phyloP scores from a whole-genome alignment of 2,329 filamentous ascomycete species.

The Diaporthe capsici region DNA sequence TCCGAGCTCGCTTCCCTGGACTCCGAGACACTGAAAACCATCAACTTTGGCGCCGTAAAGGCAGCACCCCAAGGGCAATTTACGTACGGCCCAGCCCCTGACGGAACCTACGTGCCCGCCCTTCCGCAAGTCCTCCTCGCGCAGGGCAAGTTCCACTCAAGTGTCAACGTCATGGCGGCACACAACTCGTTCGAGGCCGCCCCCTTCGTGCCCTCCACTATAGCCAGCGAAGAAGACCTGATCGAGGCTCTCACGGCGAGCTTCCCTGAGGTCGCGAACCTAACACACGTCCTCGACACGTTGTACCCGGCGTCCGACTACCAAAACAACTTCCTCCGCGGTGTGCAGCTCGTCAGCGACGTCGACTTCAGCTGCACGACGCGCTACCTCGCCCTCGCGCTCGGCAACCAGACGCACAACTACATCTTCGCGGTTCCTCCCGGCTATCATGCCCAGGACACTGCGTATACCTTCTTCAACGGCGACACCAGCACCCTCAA shows the following conservation, averaged over 20 bases:
- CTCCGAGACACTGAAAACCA: constrained; percentile 42
- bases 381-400: constrained; percentile 62
- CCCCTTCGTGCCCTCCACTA: constrained; percentile 57
- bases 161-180: constrained; percentile 60
- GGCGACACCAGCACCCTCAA: constrained; percentile 49
- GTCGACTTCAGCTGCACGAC: constrained; percentile 65
- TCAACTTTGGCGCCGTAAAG: constrained; percentile 47
- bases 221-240: constrained; percentile 58
- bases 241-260: constrained; percentile 51
- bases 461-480: constrained; percentile 67
- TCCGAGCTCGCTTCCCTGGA: constrained; percentile 48
- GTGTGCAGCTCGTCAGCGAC: constrained; percentile 58
- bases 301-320: constrained; percentile 56
- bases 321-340: constrained; percentile 58
- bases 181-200: constrained; percentile 64
- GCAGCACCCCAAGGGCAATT: constrained; percentile 46
- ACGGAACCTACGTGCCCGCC: constrained; percentile 49
- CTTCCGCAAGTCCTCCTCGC: constrained; percentile 48
- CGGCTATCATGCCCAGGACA: constrained; percentile 66
- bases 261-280: constrained; percentile 43
- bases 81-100: constrained; percentile 50
- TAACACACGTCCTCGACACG: constrained; percentile 60
- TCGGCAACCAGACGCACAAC: constrained; percentile 60
- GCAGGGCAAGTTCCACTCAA: constrained; percentile 49
- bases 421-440: constrained; percentile 69